Evolutionary conservation across 2,329 filamentous ascomycete species (phyloP).

Genomic region (Monilinia fructicola): DNA sequence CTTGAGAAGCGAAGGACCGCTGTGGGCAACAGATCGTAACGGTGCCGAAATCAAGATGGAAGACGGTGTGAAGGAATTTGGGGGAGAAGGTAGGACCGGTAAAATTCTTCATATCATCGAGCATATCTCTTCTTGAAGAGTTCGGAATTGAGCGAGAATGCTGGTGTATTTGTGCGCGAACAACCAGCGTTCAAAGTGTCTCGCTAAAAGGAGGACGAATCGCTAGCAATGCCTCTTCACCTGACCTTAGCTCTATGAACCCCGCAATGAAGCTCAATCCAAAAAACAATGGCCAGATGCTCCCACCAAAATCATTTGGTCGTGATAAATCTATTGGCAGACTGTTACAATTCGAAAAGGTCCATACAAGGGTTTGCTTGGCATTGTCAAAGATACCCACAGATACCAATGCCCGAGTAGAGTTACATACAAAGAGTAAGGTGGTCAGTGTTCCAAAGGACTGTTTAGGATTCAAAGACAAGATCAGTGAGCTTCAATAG

Average conservation of each 20-base stretch:
- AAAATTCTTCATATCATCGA: conserved; percentile 93
- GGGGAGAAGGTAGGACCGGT: conserved; percentile 80
- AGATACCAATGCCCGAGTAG: conserved; percentile 80
- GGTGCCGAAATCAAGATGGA: conserved; percentile 90
- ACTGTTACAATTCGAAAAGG: conserved; percentile 87
- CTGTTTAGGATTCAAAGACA: conserved; percentile 83
- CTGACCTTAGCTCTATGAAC: conserved; percentile 89
- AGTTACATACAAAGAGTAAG: conserved; percentile 93
- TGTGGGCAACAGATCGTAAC: conserved; percentile 85
- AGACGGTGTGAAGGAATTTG: conserved; percentile 87
- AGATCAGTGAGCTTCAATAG: conserved; percentile 72
- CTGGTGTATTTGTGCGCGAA: conserved; percentile 87
- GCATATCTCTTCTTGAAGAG: conserved; percentile 91
- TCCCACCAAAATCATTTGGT: conserved; percentile 71
- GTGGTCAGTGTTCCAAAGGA: conserved; percentile 81
- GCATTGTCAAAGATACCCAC: conserved; percentile 93
- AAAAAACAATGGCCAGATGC: conserved; percentile 52
- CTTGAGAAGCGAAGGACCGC: conserved; percentile 78
- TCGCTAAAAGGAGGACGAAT: conserved; percentile 91
- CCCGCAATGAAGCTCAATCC: conserved; percentile 76
- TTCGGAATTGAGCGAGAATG: conserved; percentile 79
- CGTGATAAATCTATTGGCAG: conserved; percentile 86
- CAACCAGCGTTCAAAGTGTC: conserved; percentile 81
- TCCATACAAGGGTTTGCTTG: conserved; percentile 86
- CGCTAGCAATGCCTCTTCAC: conserved; percentile 57